Base-by-base conservation (phyloP, 345 rosid genomes). In the Ricinus communis region DNA sequence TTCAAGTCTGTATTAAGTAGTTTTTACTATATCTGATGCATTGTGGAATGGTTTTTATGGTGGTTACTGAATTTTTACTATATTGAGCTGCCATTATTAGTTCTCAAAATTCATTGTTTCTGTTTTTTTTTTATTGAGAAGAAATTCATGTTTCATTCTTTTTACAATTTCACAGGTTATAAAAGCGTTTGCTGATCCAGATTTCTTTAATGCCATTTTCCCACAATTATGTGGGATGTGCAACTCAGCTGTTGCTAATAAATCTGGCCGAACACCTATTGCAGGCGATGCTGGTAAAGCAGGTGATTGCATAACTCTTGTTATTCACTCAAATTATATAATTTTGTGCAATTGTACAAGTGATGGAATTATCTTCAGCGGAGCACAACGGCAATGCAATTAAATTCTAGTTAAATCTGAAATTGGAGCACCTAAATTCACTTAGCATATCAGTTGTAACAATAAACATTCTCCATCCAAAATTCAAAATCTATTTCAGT, bases 221-320 rank as follows among this genome's bases (percentile, higher is more conserved):
- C 97, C 98, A 15, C 63, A 80, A 74, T 71, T 94, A 65, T 78
- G 80, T 77, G 97, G 80, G 62, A 83, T 91, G 87, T 87, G 87
- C 83, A 81, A 59, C 71, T 81, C 90, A 8, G 87, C 90, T 54
- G 73, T 79, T 67, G 66, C 76, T 59, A 76, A 31, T 59, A 84
- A 59, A 78, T 77, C 82, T 24, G 77, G 70, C 57, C 84, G 77
- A 68, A 82, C 78, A 59, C 80, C 81, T 68, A 31, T 51, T 51
- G 68, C 88, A 59, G 85, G 70, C 62, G 87, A 86, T 79, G 73
- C 81, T 74, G 71, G 77, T 55, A 83, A 83, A 84, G 58, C 87
- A 90, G 98, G 98, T 94, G 38, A 64, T 31, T 78, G 65, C 74
- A 27, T 18, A 12, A 72, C 59, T 70, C 58, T 67, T 57, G 25